Percentiles rank a stretch among this genome's conserved stretches.
phyloP scores from a whole-genome alignment of 2,329 filamentous ascomycete genomes.

The Stachybotrys chlorohalonatus region DNA sequence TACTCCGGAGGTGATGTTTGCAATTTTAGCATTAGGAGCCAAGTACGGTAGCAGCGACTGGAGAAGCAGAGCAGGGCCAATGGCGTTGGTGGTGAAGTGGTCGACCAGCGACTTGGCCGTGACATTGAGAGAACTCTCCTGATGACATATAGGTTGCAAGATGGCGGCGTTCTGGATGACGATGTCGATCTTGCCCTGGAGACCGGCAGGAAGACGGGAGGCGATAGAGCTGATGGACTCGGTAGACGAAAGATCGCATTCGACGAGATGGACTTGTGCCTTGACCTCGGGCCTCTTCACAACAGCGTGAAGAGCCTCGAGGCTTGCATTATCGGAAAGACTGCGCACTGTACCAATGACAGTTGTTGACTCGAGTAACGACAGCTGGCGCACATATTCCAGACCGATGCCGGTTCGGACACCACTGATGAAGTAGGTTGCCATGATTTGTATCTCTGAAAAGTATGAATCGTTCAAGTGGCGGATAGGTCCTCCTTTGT shows the following conservation, averaged over 20 bases:
- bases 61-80: background rate
- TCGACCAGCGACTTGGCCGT: background rate
- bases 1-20: background rate
- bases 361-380: background rate
- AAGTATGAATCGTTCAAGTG: background rate
- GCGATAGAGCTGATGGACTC: background rate
- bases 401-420: background rate
- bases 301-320: background rate
- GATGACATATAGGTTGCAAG: background rate
- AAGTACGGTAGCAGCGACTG: background rate
- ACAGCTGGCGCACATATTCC: background rate
- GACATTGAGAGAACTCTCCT: background rate
- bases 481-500: background rate
- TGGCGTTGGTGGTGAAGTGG: background rate
- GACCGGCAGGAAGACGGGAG: background rate
- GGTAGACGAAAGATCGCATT: background rate
- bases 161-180: background rate
- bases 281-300: background rate
- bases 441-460: background rate
- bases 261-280: background rate
- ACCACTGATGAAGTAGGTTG: conserved; percentile 1
- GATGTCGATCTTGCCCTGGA: background rate
- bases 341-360: background rate
- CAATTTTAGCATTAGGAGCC: background rate
- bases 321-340: background rate